phyloP scores from a whole-genome alignment of 305 asterid species.

The Fraxinus albicans region DNA sequence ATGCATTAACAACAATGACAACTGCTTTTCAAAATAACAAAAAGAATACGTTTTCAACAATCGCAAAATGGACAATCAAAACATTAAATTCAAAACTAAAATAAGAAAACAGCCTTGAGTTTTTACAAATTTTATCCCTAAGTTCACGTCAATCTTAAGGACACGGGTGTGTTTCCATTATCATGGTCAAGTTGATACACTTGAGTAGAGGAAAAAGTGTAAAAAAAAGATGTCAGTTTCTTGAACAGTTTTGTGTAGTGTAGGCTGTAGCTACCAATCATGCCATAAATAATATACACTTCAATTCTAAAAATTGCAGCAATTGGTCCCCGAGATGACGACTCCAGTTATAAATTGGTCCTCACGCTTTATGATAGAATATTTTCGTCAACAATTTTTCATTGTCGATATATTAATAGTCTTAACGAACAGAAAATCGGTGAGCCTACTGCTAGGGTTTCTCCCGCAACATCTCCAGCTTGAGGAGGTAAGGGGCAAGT shows the following conservation, averaged over 20 bases:
- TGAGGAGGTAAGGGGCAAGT: no score
- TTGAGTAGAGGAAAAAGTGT: not conserved
- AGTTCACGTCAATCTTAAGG: not conserved
- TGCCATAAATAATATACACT: not conserved
- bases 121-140: not conserved
- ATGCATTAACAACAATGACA: no score
- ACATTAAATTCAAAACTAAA: no score
- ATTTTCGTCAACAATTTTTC: not conserved
- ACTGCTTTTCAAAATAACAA: not conserved
- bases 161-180: not conserved
- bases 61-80: not conserved
- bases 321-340: not conserved
- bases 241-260: not conserved
- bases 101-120: no score
- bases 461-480: no score
- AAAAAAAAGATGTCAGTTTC: not conserved
- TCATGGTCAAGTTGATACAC: not conserved
- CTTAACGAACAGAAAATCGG: no score
- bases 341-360: not conserved
- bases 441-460: not conserved
- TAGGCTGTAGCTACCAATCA: not conserved
- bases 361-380: not conserved
- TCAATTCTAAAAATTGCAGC: not conserved
- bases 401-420: no score
- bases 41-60: no score